Conservation (phyloP, 768 basidiomycete genomes). For the Pleurotus djamor region DNA sequence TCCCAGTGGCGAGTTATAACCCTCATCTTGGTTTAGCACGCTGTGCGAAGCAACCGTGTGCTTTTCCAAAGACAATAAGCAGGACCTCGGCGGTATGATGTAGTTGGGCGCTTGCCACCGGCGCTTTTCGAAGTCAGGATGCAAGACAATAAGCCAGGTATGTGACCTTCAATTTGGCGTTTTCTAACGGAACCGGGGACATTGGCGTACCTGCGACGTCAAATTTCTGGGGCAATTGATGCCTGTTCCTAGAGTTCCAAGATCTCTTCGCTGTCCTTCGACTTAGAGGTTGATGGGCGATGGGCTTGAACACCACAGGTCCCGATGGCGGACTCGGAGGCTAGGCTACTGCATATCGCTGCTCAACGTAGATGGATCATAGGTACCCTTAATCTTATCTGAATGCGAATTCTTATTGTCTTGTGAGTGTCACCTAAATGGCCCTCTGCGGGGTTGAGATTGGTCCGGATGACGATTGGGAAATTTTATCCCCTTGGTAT, state of each 20-base stretch:
- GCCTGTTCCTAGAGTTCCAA: background rate
- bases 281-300: background rate
- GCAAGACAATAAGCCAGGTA: background rate
- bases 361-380: too few species aligned
- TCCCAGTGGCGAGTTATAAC: background rate
- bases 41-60: background rate
- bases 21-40: background rate
- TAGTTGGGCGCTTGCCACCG: background rate
- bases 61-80: constrained; percentile 4
- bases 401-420: too few species aligned
- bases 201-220: background rate
- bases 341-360: too few species aligned
- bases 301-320: background rate
- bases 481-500: background rate
- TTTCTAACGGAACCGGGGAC: background rate
- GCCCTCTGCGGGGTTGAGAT: too few species aligned
- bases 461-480: background rate
- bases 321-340: background rate
- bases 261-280: background rate
- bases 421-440: too few species aligned
- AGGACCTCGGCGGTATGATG: background rate
- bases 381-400: too few species aligned
- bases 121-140: background rate
- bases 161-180: background rate
- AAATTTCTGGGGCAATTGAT: background rate